Evolutionary conservation across 257 asterid genomes (phyloP).

Genomic region (Fraxinus excelsior): DNA sequence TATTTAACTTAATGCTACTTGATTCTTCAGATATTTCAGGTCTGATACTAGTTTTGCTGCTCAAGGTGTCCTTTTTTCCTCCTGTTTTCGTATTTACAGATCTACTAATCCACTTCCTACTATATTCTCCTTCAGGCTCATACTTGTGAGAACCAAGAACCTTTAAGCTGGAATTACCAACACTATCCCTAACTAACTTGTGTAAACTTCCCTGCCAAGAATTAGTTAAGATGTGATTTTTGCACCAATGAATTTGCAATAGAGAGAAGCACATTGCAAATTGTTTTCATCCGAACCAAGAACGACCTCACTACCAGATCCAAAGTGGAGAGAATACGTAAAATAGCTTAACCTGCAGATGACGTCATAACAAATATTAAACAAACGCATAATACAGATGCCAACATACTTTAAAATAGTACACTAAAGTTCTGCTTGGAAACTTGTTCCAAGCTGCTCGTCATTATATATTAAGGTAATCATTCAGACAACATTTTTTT

Average conservation of each 20-base stretch:
- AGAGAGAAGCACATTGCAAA: slow-evolving; percentile 81
- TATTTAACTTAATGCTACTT: slow-evolving; percentile 24
- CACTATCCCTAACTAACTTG: slow-evolving; percentile 38
- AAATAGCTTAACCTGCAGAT: slow-evolving; percentile 50
- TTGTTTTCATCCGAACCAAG: slow-evolving; percentile 54
- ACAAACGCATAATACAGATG: slow-evolving; percentile 1
- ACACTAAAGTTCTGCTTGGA: not conserved
- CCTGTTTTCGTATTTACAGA: slow-evolving; percentile 46
- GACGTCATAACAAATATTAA: slow-evolving; percentile 15
- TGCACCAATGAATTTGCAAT: slow-evolving; percentile 63
- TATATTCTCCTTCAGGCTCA: slow-evolving; percentile 62
- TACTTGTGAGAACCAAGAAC: slow-evolving; percentile 52
- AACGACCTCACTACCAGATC: slow-evolving; percentile 18
- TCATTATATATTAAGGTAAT: not conserved
- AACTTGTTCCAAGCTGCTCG: not conserved
- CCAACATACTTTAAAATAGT: not conserved
- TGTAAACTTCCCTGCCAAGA: slow-evolving; percentile 58
- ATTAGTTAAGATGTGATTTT: slow-evolving; percentile 57
- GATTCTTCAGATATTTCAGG: slow-evolving; percentile 36
- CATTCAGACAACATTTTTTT: not conserved
- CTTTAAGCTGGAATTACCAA: slow-evolving; percentile 40
- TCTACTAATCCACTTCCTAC: slow-evolving; percentile 55
- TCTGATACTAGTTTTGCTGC: slow-evolving; percentile 33
- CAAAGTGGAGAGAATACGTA: slow-evolving; percentile 11
- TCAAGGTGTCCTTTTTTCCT: slow-evolving; percentile 41